Base-by-base conservation (phyloP, 345 rosid genomes). In the Crucihimalaya himalaica region DNA sequence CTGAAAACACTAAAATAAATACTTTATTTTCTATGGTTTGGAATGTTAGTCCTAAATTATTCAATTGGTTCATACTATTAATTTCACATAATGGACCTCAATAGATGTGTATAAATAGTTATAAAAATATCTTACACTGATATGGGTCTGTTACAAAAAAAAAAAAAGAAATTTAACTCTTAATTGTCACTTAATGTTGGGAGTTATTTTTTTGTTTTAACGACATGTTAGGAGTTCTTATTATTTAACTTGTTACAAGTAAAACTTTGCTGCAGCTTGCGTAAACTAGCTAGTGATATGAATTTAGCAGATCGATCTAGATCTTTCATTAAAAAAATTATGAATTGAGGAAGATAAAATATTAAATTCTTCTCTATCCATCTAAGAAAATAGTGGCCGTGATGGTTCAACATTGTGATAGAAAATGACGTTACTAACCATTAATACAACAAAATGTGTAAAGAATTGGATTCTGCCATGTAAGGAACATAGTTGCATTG, bases 391-490 rank as follows among this genome's bases (percentile, higher is more conserved):
- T 4, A 51, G 23, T 21, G 64, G 57, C 23, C 21, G 25, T 70
- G 48, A 47, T 51, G 3, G 8, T 15, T 25, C 42, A 40, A 40
- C 63, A 13, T 63, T 14, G 16, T 52, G 18, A 40, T 28, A 52
- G 27, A 51, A 40, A 27, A 47, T 16, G 39, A 37, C 39, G 25
- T 13, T 27, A 48, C 63, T 28, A 13, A 25, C 39, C 19, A 61
- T 28, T 51, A 19, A 29, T 35, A 21, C 62, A 62, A 9, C 37
- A 55, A 72, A 21, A 46, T 66, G 66, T 47, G 59, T 39, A 48
- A 39, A 37, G 72, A 66, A 66, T 42, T 74, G 61, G 67, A 74
- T 74, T 58, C 72, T 28, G 16, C 8, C 67, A 28, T 15, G 20
- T 14, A 40, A 23, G 25, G 39, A 71, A 50, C 54, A 67, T 4